Conservation (phyloP, 2,329 filamentous ascomycete genomes). For the Botrytis medusae region DNA sequence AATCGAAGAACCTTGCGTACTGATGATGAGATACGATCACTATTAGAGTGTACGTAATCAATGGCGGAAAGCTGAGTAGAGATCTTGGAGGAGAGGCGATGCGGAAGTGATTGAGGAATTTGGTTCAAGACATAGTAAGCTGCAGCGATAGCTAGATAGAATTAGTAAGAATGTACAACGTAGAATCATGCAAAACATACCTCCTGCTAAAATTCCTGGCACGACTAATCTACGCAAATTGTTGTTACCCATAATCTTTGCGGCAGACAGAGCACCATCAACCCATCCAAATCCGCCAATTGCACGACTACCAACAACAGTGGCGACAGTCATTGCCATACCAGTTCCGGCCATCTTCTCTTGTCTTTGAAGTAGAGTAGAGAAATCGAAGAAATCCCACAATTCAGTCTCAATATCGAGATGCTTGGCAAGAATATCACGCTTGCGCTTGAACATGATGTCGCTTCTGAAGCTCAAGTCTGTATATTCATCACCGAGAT, state of each 20-base stretch:
- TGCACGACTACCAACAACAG: slow-evolving; percentile 77
- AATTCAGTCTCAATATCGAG: slow-evolving; percentile 86
- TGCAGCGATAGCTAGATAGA: slow-evolving; percentile 63
- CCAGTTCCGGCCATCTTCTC: slow-evolving; percentile 94
- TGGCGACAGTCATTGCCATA: slow-evolving; percentile 89
- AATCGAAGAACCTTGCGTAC: slow-evolving; percentile 86
- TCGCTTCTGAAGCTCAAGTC: slow-evolving; percentile 87
- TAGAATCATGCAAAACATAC: slow-evolving; percentile 53
- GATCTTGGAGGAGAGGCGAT: slow-evolving; percentile 81
- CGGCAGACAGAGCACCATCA: slow-evolving; percentile 79
- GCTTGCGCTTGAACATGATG: slow-evolving; percentile 82
- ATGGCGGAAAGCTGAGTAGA: slow-evolving; percentile 74
- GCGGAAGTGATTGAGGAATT: slow-evolving; percentile 85
- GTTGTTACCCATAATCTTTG: slow-evolving; percentile 76
- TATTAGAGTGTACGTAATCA: slow-evolving; percentile 91
- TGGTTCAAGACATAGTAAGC: slow-evolving; percentile 79
- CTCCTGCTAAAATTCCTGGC: slow-evolving; percentile 74
- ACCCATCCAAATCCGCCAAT: slow-evolving; percentile 86
- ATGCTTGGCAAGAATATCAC: slow-evolving; percentile 78
- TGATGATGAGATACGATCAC: slow-evolving; percentile 77
- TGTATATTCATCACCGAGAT: slow-evolving; percentile 83
- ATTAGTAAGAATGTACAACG: slow-evolving; percentile 38
- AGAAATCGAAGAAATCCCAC: slow-evolving; percentile 90
- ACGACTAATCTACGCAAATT: slow-evolving; percentile 79
- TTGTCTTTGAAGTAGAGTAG: slow-evolving; percentile 79